Base-by-base conservation (phyloP, 208 protist species). In the Spongospora subterranea region DNA sequence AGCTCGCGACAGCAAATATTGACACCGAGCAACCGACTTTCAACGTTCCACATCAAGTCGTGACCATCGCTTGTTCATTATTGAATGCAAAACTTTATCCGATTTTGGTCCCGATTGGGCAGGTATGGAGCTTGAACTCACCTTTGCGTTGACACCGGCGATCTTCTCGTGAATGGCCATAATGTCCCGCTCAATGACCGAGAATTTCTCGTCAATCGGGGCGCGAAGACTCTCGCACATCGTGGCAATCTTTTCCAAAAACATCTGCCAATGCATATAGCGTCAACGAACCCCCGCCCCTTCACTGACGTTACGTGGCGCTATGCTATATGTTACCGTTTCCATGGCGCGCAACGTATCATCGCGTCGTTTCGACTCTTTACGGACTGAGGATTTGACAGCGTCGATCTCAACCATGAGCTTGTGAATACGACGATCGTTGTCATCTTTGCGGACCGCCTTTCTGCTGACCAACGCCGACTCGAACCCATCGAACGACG, bases 401-500 rank as follows among this genome's bases (percentile, higher is more conserved):
- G 17, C 71, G 17, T 6, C 6, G 40, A 82, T 82, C 6, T 82
- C 40, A 6, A 40, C 11, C 6, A 82, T 6, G 6, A 82, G 71
- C n/a, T 45, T 43, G 17, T 82, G 71, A n/a, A 82, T 82, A n/a
- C 71, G 71, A 43, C 40, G 71, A 20, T 82, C 71, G n/a, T 82
- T 82, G 71, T 35, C n/a, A 43, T 82, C 71, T 6, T 35, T 82
- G 6, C 71, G 71, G n/a, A 82, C n/a, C 13, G 71, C 40, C n/a
- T 82, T 82, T 20, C 40, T 6, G n/a, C 71, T 82, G 71, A 82
- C 35, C 71, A 82, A n/a, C 6, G 71, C 71, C 6, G 6, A 6
- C n/a, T 82, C 71, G 71, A 82, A 82, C 6, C 71, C 71, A 20
- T 82, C 71, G 71, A 82, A 82, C 17, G 71, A 82, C n/a, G 6